phyloP scores from a whole-genome alignment of 2,329 filamentous ascomycete genomes.

The Cercospora sojina region DNA sequence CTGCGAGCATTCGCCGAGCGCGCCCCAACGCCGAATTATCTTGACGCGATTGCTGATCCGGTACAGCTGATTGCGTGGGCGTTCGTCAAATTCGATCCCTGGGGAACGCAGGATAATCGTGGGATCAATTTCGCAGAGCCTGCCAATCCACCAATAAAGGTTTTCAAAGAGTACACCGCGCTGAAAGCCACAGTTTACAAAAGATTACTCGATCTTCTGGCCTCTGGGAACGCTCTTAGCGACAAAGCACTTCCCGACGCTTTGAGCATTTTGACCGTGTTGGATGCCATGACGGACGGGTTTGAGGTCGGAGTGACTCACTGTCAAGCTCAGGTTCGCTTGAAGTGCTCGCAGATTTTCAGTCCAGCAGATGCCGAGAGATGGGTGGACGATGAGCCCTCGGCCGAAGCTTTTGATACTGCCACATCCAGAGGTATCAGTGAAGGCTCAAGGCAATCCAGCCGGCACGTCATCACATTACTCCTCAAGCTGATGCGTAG shows the following conservation, averaged over 20 bases:
- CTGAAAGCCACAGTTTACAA: too few species aligned
- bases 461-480: not conserved
- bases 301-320: too few species aligned
- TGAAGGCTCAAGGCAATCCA: not conserved
- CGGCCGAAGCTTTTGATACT: not conserved
- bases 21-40: not conserved
- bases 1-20: not conserved
- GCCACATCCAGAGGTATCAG: not conserved
- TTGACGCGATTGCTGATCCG: not conserved
- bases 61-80: not conserved
- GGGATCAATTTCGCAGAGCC: not conserved
- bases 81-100: not conserved
- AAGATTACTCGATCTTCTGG: too few species aligned
- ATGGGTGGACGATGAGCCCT: not conserved
- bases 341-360: too few species aligned
- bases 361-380: too few species aligned
- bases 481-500: not conserved
- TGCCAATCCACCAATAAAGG: not conserved
- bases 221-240: too few species aligned
- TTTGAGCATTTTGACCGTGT: too few species aligned
- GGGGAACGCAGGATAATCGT: not conserved
- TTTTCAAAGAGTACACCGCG: too few species aligned
- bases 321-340: too few species aligned
- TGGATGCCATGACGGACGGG: too few species aligned
- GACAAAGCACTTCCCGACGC: too few species aligned